Percentiles rank a stretch among this genome's conserved stretches.
Conservation (phyloP, 2,329 filamentous ascomycete species). For the Monascus ruber region DNA sequence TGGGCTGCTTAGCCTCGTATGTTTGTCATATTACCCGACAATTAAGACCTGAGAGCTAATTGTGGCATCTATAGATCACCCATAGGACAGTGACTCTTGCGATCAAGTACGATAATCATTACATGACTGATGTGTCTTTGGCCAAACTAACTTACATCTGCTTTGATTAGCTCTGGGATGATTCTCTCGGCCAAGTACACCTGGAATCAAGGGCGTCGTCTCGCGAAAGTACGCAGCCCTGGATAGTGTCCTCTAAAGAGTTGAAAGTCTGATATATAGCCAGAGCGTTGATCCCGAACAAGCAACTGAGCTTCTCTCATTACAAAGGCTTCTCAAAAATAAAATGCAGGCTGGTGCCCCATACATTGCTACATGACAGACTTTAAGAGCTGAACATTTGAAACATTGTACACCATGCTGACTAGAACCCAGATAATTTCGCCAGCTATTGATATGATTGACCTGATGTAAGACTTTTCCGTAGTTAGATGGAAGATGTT, state of each 20-base stretch:
- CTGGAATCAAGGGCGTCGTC: conserved; percentile 65
- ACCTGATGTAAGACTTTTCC: conserved; percentile 56
- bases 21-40: not conserved
- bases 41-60: too few species aligned
- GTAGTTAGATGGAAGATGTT: not conserved
- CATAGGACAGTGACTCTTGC: conserved; percentile 86
- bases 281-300: conserved; percentile 59
- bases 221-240: conserved; percentile 49
- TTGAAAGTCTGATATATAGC: conserved; percentile 1
- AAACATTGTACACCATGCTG: not conserved
- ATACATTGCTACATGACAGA: not conserved
- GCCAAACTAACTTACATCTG: not conserved
- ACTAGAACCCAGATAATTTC: conserved; percentile 59
- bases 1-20: not conserved
- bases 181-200: conserved; percentile 76
- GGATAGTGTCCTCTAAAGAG: not conserved
- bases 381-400: not conserved
- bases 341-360: conserved; percentile 61
- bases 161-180: conserved; percentile 53
- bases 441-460: conserved; percentile 83
- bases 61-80: conserved; percentile 39
- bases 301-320: conserved; percentile 56
- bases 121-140: too few species aligned
- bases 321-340: conserved; percentile 65
- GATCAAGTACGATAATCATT: conserved; percentile 43